Evolutionary conservation across 1,139 yeast species (phyloP).

Genomic region (Blastobotrys proliferans): DNA sequence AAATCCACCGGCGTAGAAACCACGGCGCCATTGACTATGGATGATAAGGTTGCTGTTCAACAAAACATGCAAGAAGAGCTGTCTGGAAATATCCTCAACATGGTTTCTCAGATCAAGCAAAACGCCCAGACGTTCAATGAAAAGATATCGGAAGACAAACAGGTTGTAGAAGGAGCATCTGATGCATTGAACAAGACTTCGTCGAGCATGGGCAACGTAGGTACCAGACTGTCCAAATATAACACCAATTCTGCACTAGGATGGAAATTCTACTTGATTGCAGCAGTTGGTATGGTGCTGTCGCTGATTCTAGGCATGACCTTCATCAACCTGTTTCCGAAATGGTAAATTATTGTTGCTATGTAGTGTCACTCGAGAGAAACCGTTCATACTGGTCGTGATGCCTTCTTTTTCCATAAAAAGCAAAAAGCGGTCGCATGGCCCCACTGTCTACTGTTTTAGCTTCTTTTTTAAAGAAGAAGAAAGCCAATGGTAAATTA

Average conservation of each 20-base stretch:
- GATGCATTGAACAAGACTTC: conserved; percentile 35
- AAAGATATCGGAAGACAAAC: conserved; percentile 36
- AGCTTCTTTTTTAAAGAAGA: no score
- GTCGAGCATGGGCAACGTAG: conserved; percentile 35
- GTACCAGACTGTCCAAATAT: conserved; percentile 32
- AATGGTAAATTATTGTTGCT: conserved; percentile 36
- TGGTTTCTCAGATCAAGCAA: conserved; percentile 48
- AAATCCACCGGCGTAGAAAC: neutral
- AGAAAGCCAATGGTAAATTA: no score
- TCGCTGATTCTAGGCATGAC: conserved; percentile 35
- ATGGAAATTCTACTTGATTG: conserved; percentile 39
- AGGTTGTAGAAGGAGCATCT: conserved; percentile 33
- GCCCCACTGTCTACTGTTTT: no score
- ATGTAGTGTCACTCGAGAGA: neutral
- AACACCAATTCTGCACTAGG: conserved; percentile 36
- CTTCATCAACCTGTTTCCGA: conserved; percentile 37
- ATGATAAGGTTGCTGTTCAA: conserved; percentile 31
- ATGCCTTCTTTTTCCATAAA: neutral
- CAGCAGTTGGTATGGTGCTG: conserved; percentile 34
- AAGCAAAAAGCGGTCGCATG: no score
- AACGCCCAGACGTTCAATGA: conserved; percentile 43
- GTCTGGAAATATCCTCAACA: conserved; percentile 45
- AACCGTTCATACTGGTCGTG: no score
- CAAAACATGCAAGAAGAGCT: conserved; percentile 40
- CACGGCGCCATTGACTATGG: conserved; percentile 17